These are phyloP conservation scores for Boletus hoseneyae DNA, from an alignment of 1,284 basidiomycete genomes.

Conservation along the genomic window DNA sequence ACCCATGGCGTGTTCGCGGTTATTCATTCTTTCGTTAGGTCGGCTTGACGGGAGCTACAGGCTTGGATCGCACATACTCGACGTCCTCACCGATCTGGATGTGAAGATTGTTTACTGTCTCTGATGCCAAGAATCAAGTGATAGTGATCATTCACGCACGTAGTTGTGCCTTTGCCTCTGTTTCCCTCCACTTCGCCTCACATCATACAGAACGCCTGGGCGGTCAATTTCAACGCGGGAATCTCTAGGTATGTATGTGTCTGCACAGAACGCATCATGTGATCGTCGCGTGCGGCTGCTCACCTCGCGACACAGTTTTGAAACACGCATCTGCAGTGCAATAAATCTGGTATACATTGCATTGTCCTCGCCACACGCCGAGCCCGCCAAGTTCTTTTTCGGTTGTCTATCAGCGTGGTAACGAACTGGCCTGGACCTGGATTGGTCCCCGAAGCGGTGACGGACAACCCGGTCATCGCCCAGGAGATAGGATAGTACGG, in stretches of 20 bases:
- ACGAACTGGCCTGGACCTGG: conserved; percentile 30
- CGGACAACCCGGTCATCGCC: conserved; percentile 36
- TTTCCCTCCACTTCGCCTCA: background rate
- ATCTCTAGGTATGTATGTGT: conserved; percentile 40
- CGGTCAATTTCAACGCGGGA: conserved; percentile 45
- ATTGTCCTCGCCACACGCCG: conserved; percentile 37
- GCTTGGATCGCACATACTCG: conserved; percentile 58
- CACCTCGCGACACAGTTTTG: conserved; percentile 22
- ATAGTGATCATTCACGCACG: conserved; percentile 51
- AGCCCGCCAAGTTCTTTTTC: conserved; percentile 51
- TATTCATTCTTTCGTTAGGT: conserved; percentile 15
- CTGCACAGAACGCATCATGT: background rate
- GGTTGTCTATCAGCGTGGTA: conserved; percentile 49
- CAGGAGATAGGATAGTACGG: conserved; percentile 53
- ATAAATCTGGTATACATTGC: conserved; percentile 53
- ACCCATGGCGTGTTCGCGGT: background rate
- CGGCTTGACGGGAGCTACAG: conserved; percentile 33
- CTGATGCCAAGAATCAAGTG: conserved; percentile 38
- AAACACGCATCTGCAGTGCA: conserved; percentile 49
- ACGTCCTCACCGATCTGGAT: conserved; percentile 36
- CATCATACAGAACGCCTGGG: conserved; percentile 41
- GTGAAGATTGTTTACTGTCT: conserved; percentile 50
- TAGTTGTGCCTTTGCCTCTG: conserved; percentile 21
- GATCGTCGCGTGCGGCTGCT: background rate
- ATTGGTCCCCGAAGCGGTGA: conserved; percentile 38